Base-by-base conservation (phyloP, 768 basidiomycete genomes). In the Xanthoconium purpureum region DNA sequence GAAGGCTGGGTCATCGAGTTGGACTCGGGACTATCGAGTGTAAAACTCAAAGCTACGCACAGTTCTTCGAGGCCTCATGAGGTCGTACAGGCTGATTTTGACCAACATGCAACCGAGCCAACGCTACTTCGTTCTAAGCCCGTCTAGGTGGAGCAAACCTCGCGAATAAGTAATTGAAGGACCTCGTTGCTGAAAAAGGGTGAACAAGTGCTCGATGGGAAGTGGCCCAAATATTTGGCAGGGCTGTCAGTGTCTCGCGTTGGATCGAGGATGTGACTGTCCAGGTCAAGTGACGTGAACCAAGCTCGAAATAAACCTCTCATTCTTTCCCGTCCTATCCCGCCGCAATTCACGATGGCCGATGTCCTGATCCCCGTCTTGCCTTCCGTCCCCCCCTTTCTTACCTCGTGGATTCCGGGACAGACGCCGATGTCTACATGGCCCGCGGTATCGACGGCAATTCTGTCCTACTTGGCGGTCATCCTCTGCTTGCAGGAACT, bases 401-500 rank as follows among this genome's bases (percentile, higher is more conserved):
- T 81, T 42, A 80, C 77, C 24, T 75, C 78, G 45, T 95, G 89
- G 83, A 80, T 89, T 57, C 78, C 78, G 17, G 93, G 90, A 36
- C 69, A 77, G 61, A 89, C 91, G 0, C 95, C 94, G 4, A 71
- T 98, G 54, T 92, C 90, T 39, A 96, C 92, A 6, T 66, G 72
- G 59, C 78, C 82, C 55, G 78, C 79, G 59, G 93, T 95, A 52
- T 70, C 83, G 37, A 74, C 80, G n/a, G 77, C 87, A 13, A 81
- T 98, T 62, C 76, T 73, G 30, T 79, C 81, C 48, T 98, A 98
- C 78, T 82, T 98, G 66, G 83, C 82, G 71, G 73, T 88, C 77
- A 84, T 98, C 65, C 95, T 97, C 66, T 82, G 86, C 52, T 79
- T 91, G 48, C 84, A 86, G 69, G 85, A 84, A 55, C 66, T 89